These are phyloP conservation scores for Cyberlindnera euphorbiae DNA, from an alignment of 805 yeast species.

Conservation along the genomic window DNA sequence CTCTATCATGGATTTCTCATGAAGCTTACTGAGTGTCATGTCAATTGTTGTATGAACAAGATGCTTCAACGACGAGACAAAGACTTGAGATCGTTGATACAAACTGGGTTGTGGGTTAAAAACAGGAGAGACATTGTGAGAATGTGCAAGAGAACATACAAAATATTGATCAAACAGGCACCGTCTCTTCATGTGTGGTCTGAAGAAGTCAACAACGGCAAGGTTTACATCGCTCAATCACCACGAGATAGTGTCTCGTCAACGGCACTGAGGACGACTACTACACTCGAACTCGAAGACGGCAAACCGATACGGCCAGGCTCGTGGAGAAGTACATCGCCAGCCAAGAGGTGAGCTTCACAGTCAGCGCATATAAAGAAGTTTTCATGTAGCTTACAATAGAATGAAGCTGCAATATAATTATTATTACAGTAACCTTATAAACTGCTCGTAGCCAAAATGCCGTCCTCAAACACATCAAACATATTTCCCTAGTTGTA, in stretches of 20 bases:
- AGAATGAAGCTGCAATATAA: too few relatives aligned
- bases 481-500: too few relatives aligned
- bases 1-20: constrained; percentile 25
- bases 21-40: constrained; percentile 26
- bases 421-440: too few relatives aligned
- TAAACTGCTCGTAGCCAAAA: too few relatives aligned
- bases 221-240: constrained; percentile 3
- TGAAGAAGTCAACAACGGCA: constrained; percentile 23
- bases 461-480: too few relatives aligned
- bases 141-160: constrained; percentile 26
- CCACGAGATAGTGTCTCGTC: background rate
- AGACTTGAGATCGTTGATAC: constrained; percentile 29
- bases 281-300: background rate
- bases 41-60: constrained; percentile 32
- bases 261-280: background rate
- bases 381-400: too few relatives aligned
- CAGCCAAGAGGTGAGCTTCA: constrained; percentile 3
- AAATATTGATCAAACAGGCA: constrained; percentile 14
- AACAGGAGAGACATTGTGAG: constrained; percentile 23
- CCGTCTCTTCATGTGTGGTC: constrained; percentile 20
- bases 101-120: constrained; percentile 31
- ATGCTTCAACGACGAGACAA: constrained; percentile 25
- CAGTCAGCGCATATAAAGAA: too few relatives aligned
- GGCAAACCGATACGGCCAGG: constrained; percentile 14
- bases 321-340: constrained; percentile 10